These are phyloP conservation scores for Ascocoryne sarcoides DNA, from an alignment of 2,329 filamentous ascomycete species.

Conservation along the genomic window DNA sequence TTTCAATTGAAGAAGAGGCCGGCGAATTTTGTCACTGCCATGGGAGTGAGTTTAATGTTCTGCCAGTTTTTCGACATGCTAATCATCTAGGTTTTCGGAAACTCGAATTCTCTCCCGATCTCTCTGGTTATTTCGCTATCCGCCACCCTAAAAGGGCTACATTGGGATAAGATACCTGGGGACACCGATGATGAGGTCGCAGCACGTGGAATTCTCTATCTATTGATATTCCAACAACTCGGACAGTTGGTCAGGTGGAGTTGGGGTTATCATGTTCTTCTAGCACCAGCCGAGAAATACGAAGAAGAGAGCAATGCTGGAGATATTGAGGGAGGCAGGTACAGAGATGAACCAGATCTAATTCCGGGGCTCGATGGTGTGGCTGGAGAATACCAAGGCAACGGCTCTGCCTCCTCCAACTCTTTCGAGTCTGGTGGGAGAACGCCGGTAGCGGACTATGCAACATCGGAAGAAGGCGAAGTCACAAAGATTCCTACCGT, in stretches of 20 bases:
- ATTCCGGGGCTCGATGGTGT: conserved; percentile 38
- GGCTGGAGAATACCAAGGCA: conserved; percentile 25
- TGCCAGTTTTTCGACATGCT: conserved; percentile 3
- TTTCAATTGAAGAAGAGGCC: conserved; percentile 80
- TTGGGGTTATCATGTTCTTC: conserved; percentile 90
- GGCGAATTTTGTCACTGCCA: conserved; percentile 90
- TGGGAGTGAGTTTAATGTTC: conserved; percentile 54
- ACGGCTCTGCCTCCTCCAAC: conserved; percentile 11
- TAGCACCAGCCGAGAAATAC: conserved; percentile 75
- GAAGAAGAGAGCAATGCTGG: conserved; percentile 41
- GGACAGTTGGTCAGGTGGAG: conserved; percentile 95
- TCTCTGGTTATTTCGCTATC: conserved; percentile 91
- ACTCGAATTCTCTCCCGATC: conserved; percentile 95
- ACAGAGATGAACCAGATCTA: conserved; percentile 43
- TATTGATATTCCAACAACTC: conserved; percentile 95
- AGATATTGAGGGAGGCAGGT: conserved; percentile 42
- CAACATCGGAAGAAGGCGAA: conserved; percentile 34
- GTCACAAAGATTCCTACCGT: conserved; percentile 25
- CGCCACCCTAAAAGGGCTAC: conserved; percentile 81
- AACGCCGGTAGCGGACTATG: conserved; percentile 25
- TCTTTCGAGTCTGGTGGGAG: conserved; percentile 28
- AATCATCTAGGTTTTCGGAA: conserved; percentile 67
- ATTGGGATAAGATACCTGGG: conserved; percentile 84
- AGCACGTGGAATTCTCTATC: conserved; percentile 86
- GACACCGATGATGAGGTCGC: conserved; percentile 95